These are phyloP conservation scores for Epichloe glyceriae DNA, from an alignment of 2,329 filamentous ascomycete genomes.

Conservation along the genomic window DNA sequence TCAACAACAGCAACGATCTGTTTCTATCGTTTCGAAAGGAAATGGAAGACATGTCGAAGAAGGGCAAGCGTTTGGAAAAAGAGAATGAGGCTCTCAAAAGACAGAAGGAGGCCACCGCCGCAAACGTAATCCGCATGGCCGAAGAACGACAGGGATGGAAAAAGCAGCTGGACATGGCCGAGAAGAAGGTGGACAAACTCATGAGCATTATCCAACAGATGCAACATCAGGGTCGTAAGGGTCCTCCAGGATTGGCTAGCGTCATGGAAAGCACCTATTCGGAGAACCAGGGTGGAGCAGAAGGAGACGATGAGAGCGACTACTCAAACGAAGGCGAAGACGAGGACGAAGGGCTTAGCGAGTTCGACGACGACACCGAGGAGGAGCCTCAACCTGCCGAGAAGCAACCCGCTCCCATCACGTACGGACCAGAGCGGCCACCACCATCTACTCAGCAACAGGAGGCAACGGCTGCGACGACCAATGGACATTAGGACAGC, in stretches of 20 bases:
- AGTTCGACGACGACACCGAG: slow-evolving; percentile 49
- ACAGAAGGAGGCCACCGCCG: slow-evolving; percentile 86
- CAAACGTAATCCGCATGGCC: slow-evolving; percentile 94
- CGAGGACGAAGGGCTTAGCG: slow-evolving; percentile 44
- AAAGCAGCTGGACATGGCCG: slow-evolving; percentile 42
- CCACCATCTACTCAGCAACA: slow-evolving; percentile 21
- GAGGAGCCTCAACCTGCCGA: slow-evolving; percentile 31
- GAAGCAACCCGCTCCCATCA: slow-evolving; percentile 22
- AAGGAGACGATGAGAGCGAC: slow-evolving; percentile 45
- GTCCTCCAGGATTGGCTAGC: slow-evolving; percentile 48
- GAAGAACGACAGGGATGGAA: slow-evolving; percentile 80
- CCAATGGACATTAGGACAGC: slow-evolving; percentile 30
- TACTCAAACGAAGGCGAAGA: slow-evolving; percentile 47
- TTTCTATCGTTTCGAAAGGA: slow-evolving; percentile 96
- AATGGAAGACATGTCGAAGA: slow-evolving; percentile 99
- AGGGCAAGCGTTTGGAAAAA: slow-evolving; percentile 92
- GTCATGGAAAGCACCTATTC: slow-evolving; percentile 49
- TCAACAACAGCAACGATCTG: slow-evolving; percentile 96
- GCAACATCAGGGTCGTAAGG: slow-evolving; percentile 83
- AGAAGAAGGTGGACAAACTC: slow-evolving; percentile 78
- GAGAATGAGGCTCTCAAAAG: slow-evolving; percentile 85
- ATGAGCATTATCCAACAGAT: slow-evolving; percentile 92
- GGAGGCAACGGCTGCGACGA: slow-evolving; percentile 11
- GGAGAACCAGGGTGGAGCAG: slow-evolving; percentile 33
- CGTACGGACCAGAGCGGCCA: slow-evolving; percentile 36